Evolutionary conservation across 176 grass and related monocot genomes (phyloP), one percentile per base, ranked within the genome.

Genomic region (Pharus latifolius): DNA sequence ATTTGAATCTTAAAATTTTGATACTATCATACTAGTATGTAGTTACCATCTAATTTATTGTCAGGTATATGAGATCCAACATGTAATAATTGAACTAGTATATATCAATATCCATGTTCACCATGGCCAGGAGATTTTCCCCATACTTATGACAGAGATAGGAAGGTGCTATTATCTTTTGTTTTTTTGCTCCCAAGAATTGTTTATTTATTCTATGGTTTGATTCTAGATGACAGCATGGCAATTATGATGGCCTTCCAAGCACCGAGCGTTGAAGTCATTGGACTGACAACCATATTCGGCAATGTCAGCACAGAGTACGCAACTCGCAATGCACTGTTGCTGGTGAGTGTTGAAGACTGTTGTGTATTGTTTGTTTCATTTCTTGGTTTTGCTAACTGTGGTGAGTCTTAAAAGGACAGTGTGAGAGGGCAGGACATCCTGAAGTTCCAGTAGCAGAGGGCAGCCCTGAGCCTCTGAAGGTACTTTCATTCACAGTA

Each of bases 361-460:
- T 2, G 6, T n/a, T 61, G 16, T 23, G 13, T 32, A 32, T 61
- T 52, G 10, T 60, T 74, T 31, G 1, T 14, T 30, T 4, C 24
- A 3, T 60, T 67, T 61, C 69, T 31, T 62, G 10, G 35, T 54
- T 52, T 80, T 0, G 3, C 54, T 74, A 68, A 85, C 17, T 8
- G 9, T 31, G 31, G 22, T 9, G 3, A 37, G 2, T 55, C 38
- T 74, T 68, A 83, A 73, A 93, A 83, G 53, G 59, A 86, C 88
- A 99, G 95, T 99, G 95, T 84, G 95, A 99, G 63, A 88, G 88
- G 64, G 95, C 90, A 83, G 90, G 84, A 32, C 81, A 80, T 81
- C 53, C 87, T 79, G 87, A 94, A 35, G 67, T 99, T 77, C 84
- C 90, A 25, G 95, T 99, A 55, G 90, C 90, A 65, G 87, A 94